Evolutionary conservation across 2,329 filamentous ascomycete species (phyloP).

Genomic region (Pyrenochaeta sp.): DNA sequence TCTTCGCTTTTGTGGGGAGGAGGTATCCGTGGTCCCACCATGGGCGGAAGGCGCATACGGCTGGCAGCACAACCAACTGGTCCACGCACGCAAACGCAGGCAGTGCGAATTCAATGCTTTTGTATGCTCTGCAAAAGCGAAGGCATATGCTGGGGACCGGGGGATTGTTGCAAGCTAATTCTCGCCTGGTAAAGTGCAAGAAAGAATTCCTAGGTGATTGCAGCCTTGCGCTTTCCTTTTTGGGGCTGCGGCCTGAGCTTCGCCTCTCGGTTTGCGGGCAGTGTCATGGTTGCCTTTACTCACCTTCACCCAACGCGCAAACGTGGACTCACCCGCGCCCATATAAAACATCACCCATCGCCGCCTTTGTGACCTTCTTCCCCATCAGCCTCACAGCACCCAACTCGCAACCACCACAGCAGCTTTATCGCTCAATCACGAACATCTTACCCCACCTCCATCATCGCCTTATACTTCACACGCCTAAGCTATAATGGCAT

Average conservation of each 20-base stretch:
- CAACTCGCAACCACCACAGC: slow-evolving; percentile 1
- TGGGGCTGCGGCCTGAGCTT: slow-evolving; percentile 28
- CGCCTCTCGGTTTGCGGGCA: slow-evolving; percentile 20
- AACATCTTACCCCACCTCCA: slow-evolving; percentile 31
- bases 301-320: slow-evolving; percentile 20
- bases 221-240: slow-evolving; percentile 34
- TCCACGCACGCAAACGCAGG: slow-evolving; percentile 2
- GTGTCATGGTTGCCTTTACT: slow-evolving; percentile 19
- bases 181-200: slow-evolving; percentile 3
- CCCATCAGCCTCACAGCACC: slow-evolving; percentile 2
- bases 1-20: not conserved
- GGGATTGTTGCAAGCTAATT: not conserved
- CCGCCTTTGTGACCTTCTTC: slow-evolving; percentile 11
- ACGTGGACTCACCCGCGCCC: slow-evolving; percentile 12
- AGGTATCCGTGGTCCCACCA: not conserved
- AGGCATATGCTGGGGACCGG: not conserved
- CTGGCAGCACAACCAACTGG: not conserved
- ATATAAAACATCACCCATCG: slow-evolving; percentile 19
- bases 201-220: slow-evolving; percentile 11
- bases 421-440: slow-evolving; percentile 9
- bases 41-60: slow-evolving; percentile 2
- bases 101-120: slow-evolving; percentile 7
- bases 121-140: not conserved
- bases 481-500: slow-evolving; percentile 32
- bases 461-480: slow-evolving; percentile 4